Evolutionary conservation across 768 basidiomycete genomes (phyloP).

Genomic region (Lyophyllum atratum): DNA sequence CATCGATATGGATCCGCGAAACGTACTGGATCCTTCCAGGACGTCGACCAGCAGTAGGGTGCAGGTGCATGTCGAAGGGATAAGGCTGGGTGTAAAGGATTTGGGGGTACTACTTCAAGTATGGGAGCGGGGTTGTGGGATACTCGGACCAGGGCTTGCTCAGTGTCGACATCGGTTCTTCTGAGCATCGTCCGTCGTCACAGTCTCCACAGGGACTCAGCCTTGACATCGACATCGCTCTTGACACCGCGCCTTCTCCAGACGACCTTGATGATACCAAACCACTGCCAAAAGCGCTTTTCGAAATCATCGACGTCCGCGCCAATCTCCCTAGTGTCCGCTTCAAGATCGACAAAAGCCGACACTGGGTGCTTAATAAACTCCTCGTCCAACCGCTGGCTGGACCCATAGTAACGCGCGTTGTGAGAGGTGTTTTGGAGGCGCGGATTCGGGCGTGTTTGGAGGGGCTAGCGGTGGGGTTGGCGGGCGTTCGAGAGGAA

Average conservation of each 20-base stretch:
- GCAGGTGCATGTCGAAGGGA: conserved; percentile 29
- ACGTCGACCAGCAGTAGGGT: conserved; percentile 16
- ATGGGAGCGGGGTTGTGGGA: conserved; percentile 24
- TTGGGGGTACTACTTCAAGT: conserved; percentile 41
- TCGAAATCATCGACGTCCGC: conserved; percentile 32
- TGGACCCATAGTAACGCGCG: conserved; percentile 28
- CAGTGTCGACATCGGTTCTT: conserved; percentile 33
- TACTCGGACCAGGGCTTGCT: conserved; percentile 42
- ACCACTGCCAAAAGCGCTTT: conserved; percentile 19
- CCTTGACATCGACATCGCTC: conserved; percentile 11
- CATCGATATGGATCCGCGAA: conserved; percentile 29
- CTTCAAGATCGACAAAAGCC: conserved; percentile 34
- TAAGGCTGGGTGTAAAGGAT: conserved; percentile 31
- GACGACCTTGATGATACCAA: neutral
- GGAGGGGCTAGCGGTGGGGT: conserved; percentile 26
- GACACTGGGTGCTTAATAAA: conserved; percentile 43
- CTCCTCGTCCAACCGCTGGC: conserved; percentile 36
- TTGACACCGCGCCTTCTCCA: neutral
- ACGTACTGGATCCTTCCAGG: neutral
- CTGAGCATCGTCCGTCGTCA: neutral
- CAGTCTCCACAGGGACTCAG: neutral
- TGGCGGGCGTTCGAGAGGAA: conserved; percentile 12
- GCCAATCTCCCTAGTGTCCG: conserved; percentile 28
- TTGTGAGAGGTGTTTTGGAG: conserved; percentile 28
- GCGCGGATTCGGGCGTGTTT: conserved; percentile 26